Evolutionary conservation across 176 grass and related monocot genomes (phyloP).

Genomic region (Oryza rufipogon): DNA sequence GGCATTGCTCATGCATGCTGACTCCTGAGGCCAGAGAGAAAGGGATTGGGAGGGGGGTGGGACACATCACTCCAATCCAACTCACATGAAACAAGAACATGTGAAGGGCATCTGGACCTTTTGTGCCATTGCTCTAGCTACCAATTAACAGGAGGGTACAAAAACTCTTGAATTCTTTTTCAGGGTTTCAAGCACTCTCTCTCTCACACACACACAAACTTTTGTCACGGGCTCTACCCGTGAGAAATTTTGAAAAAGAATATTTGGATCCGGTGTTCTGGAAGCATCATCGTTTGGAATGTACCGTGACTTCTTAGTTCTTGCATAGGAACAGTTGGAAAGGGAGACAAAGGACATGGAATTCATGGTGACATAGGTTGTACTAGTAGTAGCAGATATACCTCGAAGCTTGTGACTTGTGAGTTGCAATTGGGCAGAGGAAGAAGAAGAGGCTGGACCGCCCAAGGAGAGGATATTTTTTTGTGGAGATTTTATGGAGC

Average conservation of each 20-base stretch:
- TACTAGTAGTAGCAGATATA: background rate
- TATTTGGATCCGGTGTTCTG: constrained; percentile 12
- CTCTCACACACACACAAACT: background rate
- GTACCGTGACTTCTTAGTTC: background rate
- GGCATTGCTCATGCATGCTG: background rate
- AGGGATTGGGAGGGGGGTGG: background rate
- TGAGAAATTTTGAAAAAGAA: background rate
- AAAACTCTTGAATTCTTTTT: constrained; percentile 13
- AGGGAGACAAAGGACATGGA: background rate
- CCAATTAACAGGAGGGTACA: constrained; percentile 23
- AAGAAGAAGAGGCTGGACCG: background rate
- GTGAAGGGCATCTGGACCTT: constrained; percentile 55
- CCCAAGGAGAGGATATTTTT: background rate
- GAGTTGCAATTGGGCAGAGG: background rate
- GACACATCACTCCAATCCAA: constrained; percentile 20
- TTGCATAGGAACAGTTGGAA: background rate
- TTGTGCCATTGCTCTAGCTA: background rate
- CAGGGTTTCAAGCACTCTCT: background rate
- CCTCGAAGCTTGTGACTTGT: background rate
- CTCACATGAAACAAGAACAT: constrained; percentile 66
- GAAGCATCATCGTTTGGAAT: constrained; percentile 50
- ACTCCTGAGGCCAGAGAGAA: constrained; percentile 2
- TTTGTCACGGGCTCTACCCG: constrained; percentile 38
- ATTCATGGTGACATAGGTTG: background rate
- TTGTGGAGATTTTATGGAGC: background rate